Evolutionary conservation across 352 stramenopile species (phyloP).

Genomic region (Phytopythium chamaehyphon): DNA sequence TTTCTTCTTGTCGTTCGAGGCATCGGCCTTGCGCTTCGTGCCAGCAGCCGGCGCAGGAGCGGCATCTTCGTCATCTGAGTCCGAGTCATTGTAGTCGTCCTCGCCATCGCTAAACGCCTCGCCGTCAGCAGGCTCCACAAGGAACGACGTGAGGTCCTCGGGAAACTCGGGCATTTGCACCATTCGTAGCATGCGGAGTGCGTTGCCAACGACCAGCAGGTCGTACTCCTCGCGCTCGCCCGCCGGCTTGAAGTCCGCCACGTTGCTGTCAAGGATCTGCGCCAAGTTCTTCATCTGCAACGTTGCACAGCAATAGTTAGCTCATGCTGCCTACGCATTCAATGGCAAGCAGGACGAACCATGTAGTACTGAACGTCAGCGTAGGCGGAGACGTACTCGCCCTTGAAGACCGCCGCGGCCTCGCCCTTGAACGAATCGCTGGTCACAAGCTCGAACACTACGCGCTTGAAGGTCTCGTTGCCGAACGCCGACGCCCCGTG

Average conservation of each 20-base stretch:
- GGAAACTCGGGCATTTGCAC: conserved; percentile 64
- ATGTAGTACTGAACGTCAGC: conserved; percentile 88
- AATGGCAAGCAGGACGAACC: conserved; percentile 17
- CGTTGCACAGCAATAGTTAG: conserved; percentile 2
- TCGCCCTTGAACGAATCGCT: conserved; percentile 78
- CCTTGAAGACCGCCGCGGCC: conserved; percentile 79
- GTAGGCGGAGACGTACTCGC: conserved; percentile 81
- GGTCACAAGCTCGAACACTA: conserved; percentile 65
- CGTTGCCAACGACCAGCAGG: conserved; percentile 58
- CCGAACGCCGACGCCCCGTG: conserved; percentile 42
- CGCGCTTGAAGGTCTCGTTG: conserved; percentile 79
- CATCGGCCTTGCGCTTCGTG: conserved; percentile 50
- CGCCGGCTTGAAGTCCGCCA: conserved; percentile 15
- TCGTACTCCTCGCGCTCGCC: conserved; percentile 29
- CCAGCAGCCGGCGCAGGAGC: conserved; percentile 20
- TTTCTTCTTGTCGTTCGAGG: conserved; percentile 19
- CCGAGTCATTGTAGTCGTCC: conserved; percentile 34
- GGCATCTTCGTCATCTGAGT: conserved; percentile 27
- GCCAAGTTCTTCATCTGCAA: conserved; percentile 59
- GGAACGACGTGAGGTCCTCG: conserved; percentile 65
- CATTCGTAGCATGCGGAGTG: conserved; percentile 61
- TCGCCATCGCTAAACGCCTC: conserved; percentile 24
- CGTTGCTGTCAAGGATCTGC: conserved; percentile 43
- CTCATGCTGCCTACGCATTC: not conserved
- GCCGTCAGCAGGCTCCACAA: conserved; percentile 37